phyloP scores from a whole-genome alignment of 2,329 filamentous ascomycete genomes.

The Fusarium decemcellulare region DNA sequence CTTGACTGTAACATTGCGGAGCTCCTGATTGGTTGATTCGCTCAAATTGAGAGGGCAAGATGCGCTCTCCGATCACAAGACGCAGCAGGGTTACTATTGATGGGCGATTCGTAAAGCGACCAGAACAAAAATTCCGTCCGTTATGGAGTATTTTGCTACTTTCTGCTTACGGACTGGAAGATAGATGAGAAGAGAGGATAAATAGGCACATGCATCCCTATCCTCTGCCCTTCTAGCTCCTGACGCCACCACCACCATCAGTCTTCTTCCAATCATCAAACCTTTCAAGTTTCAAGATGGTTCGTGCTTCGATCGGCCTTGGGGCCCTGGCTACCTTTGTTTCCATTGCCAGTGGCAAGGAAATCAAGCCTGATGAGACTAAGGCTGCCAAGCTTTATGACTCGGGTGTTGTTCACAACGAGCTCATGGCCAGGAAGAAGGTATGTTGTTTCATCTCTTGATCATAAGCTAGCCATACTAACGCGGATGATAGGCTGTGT shows the following conservation, averaged over 20 bases:
- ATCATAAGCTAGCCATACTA: background rate
- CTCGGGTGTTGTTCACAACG: constrained; percentile 37
- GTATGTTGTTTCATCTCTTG: background rate
- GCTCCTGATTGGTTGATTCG: constrained; percentile 9
- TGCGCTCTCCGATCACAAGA: constrained; percentile 11
- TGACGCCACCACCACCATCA: background rate
- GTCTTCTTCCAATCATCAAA: background rate
- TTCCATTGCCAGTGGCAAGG: constrained; percentile 31
- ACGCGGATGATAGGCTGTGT: constrained; percentile 44
- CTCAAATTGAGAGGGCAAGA: background rate
- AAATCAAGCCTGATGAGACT: constrained; percentile 33
- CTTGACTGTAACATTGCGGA: background rate
- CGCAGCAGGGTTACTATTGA: background rate
- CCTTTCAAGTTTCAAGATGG: constrained; percentile 26
- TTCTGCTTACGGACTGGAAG: background rate
- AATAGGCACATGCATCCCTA: background rate
- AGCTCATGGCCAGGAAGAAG: constrained; percentile 36
- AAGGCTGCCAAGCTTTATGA: constrained; percentile 35
- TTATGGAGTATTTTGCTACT: background rate
- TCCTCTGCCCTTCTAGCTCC: accelerated
- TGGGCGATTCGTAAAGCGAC: background rate
- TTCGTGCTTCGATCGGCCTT: constrained; percentile 32
- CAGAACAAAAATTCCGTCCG: background rate
- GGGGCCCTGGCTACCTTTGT: constrained; percentile 22
- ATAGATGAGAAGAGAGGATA: background rate